These are phyloP conservation scores for Fusarium agapanthi DNA, from an alignment of 2,329 filamentous ascomycete species.

Conservation along the genomic window DNA sequence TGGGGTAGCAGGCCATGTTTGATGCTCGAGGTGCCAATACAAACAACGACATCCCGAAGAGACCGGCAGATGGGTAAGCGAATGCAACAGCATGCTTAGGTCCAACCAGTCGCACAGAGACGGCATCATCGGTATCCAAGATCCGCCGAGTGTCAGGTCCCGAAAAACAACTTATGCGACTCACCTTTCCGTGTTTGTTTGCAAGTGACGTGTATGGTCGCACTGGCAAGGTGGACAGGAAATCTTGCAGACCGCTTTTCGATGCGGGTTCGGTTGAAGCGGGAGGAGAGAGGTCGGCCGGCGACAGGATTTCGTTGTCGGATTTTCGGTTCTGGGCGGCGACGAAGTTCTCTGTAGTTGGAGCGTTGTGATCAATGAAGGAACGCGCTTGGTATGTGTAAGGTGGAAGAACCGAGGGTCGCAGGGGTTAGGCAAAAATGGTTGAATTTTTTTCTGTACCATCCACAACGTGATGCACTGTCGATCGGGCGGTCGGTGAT, in stretches of 20 bases:
- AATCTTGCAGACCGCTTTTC: conserved; percentile 28
- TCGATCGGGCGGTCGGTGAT: conserved; percentile 18
- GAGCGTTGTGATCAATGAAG: conserved; percentile 1
- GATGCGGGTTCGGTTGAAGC: conserved; percentile 9
- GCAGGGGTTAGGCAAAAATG: conserved; percentile 20
- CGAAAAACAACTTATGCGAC: conserved; percentile 26
- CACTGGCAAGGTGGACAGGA: conserved; percentile 20
- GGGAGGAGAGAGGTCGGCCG: conserved; percentile 36
- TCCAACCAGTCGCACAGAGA: conserved; percentile 5
- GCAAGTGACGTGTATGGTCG: conserved; percentile 35
- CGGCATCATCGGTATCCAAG: conserved; percentile 10
- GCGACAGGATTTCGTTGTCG: conserved; percentile 37
- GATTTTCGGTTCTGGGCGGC: background rate
- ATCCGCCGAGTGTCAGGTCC: conserved; percentile 13
- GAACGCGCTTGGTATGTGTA: conserved; percentile 5
- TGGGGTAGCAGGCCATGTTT: background rate
- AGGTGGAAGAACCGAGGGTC: conserved; percentile 18
- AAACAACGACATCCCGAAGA: background rate
- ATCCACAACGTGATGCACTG: conserved; percentile 23
- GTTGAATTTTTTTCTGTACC: conserved; percentile 22
- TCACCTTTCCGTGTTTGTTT: conserved; percentile 34
- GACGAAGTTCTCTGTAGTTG: conserved; percentile 14
- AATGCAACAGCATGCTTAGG: conserved; percentile 8
- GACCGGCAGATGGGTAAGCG: conserved; percentile 13
- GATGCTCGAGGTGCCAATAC: background rate